Conservation (phyloP, 208 protist species). For the Herpetomonas samuelpessoai region DNA sequence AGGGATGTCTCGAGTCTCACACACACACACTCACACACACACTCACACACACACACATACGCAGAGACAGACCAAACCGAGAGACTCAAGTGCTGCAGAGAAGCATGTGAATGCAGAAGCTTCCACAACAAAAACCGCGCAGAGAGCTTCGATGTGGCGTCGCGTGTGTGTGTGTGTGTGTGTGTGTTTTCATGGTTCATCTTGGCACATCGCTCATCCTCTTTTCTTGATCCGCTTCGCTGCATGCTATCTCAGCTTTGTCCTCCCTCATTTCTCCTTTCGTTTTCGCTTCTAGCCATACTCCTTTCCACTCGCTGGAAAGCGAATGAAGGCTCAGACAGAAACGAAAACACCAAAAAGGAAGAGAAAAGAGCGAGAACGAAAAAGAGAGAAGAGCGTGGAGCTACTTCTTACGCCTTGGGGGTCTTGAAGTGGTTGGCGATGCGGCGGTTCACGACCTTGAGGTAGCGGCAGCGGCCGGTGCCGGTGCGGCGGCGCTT, state of each 20-base stretch:
- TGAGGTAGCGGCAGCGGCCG: slow-evolving; percentile 95
- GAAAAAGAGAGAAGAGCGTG: slow-evolving; percentile 8
- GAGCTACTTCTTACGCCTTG: slow-evolving; percentile 27
- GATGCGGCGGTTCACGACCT: slow-evolving; percentile 89
- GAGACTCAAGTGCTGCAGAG: no score
- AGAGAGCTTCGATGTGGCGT: no score
- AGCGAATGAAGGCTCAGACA: slow-evolving; percentile 10
- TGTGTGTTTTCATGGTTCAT: no score
- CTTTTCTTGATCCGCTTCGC: no score
- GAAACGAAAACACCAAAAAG: slow-evolving; percentile 17
- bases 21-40: no score
- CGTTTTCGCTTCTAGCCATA: neutral
- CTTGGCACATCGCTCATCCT: no score
- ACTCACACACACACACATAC: no score
- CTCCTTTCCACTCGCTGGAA: neutral
- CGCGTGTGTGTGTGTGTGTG: no score
- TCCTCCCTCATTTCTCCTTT: neutral
- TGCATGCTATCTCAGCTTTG: no score
- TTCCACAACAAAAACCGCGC: no score
- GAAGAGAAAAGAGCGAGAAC: slow-evolving; percentile 5
- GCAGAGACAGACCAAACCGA: no score
- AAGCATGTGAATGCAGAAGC: no score
- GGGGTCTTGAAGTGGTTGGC: slow-evolving; percentile 93
- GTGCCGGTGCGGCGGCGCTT: slow-evolving; percentile 97
- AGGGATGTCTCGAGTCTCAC: neutral